Conservation (phyloP, 495 filamentous ascomycete species). For the Penicillium soppii region DNA sequence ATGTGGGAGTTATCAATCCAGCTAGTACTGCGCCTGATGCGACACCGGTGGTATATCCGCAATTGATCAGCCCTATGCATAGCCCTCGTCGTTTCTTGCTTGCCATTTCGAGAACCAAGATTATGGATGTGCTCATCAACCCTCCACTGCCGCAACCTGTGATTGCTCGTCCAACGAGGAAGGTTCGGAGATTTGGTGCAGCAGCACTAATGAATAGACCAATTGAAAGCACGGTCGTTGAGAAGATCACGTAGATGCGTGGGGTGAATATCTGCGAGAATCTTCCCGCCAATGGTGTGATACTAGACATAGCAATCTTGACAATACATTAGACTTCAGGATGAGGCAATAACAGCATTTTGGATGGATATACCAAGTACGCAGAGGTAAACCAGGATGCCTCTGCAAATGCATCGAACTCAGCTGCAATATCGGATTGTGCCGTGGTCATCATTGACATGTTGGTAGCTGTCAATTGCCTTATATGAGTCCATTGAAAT, state of each 20-base stretch:
- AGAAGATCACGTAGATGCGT: slow-evolving; percentile 55
- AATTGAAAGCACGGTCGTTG: slow-evolving; percentile 54
- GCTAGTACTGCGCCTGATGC: slow-evolving; percentile 69
- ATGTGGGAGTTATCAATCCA: slow-evolving; percentile 57
- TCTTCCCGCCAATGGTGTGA: slow-evolving; percentile 64
- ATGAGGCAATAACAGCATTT: too few relatives aligned
- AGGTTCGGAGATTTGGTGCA: slow-evolving; percentile 54
- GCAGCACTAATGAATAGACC: slow-evolving; percentile 63
- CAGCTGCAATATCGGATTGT: slow-evolving; percentile 67
- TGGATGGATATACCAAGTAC: slow-evolving; percentile 47
- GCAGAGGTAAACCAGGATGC: slow-evolving; percentile 75
- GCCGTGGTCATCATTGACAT: slow-evolving; percentile 76
- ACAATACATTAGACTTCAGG: neutral
- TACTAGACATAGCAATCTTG: slow-evolving; percentile 66
- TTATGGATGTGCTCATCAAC: slow-evolving; percentile 63
- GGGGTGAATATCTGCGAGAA: slow-evolving; percentile 68
- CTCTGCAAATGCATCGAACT: slow-evolving; percentile 67
- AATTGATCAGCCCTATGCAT: slow-evolving; percentile 65
- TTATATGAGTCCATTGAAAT: neutral
- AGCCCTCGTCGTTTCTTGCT: slow-evolving; percentile 63
- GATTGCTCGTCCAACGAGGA: slow-evolving; percentile 64
- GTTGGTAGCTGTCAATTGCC: slow-evolving; percentile 58
- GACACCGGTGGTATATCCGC: slow-evolving; percentile 67
- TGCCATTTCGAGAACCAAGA: slow-evolving; percentile 67
- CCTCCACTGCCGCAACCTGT: slow-evolving; percentile 66